Percentiles rank a stretch among this genome's conserved stretches.
Conservation (phyloP, 108 stramenopile genomes). For the Mayamaea pseudoterrestris region DNA sequence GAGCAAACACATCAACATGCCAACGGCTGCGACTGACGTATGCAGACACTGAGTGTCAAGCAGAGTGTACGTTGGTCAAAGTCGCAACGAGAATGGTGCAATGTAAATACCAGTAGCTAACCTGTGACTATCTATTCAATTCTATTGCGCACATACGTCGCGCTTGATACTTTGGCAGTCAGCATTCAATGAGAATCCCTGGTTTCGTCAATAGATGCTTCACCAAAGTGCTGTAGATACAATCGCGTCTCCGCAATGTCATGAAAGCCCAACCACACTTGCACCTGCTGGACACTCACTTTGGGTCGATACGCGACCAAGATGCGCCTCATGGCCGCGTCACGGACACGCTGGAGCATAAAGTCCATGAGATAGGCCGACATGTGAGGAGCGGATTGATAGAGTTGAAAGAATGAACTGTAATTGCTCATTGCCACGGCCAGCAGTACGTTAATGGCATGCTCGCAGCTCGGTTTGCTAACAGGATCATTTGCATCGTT, state of each 20-base stretch:
- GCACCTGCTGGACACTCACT: slow-evolving; percentile 27
- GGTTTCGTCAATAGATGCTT: slow-evolving; percentile 22
- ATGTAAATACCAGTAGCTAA: too few species aligned
- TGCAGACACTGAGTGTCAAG: too few species aligned
- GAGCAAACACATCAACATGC: too few species aligned
- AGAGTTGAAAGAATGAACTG: slow-evolving; percentile 34
- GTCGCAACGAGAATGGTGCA: too few species aligned
- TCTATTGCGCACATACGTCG: too few species aligned
- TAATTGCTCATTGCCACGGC: slow-evolving; percentile 25
- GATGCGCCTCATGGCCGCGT: slow-evolving; percentile 29
- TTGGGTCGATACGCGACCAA: slow-evolving; percentile 35
- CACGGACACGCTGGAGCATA: slow-evolving; percentile 35
- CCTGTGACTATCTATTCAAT: too few species aligned
- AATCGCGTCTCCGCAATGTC: slow-evolving; percentile 37
- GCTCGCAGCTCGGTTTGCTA: not conserved
- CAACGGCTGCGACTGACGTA: too few species aligned
- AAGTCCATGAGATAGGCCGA: slow-evolving; percentile 53
- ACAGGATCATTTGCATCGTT: not conserved
- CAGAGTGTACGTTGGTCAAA: too few species aligned
- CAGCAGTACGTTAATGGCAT: slow-evolving; percentile 30
- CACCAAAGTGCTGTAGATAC: slow-evolving; percentile 32
- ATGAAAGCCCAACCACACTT: slow-evolving; percentile 21
- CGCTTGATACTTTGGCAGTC: too few species aligned
- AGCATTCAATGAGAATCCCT: too few species aligned
- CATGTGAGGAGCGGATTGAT: slow-evolving; percentile 38